phyloP scores from a whole-genome alignment of 768 basidiomycete genomes.

The Sporobolomyces phaffii region DNA sequence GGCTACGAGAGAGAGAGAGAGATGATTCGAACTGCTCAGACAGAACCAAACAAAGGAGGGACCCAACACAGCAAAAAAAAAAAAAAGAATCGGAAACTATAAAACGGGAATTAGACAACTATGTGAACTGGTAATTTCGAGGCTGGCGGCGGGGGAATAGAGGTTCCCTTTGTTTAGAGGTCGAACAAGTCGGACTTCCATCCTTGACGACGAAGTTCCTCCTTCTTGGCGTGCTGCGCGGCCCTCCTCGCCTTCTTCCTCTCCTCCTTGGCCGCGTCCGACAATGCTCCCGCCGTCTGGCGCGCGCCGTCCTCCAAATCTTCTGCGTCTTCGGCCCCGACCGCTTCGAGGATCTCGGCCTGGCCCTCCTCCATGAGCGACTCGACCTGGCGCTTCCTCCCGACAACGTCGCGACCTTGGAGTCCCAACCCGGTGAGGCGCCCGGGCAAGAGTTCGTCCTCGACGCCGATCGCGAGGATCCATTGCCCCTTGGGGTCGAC shows the following conservation, averaged over 20 bases:
- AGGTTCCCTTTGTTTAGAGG: constrained; percentile 9
- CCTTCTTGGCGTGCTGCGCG: constrained; percentile 6
- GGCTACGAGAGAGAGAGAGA: not conserved
- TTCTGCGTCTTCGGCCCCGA: constrained; percentile 43
- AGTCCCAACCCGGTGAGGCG: constrained; percentile 20
- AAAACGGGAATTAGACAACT: no score
- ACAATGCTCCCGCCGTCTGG: constrained; percentile 39
- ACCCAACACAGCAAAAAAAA: no score
- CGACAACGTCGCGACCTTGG: constrained; percentile 44
- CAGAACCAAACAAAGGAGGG: not conserved
- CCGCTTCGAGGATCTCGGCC: constrained; percentile 40
- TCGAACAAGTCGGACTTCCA: constrained; percentile 31
- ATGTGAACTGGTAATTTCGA: not conserved
- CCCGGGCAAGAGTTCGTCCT: constrained; percentile 44
- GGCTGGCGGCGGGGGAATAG: no score
- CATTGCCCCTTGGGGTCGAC: constrained; percentile 47
- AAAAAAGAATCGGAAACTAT: no score
- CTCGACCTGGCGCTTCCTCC: constrained; percentile 44
- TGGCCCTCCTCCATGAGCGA: constrained; percentile 42
- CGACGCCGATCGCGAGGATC: constrained; percentile 49
- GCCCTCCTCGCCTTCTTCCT: constrained; percentile 37
- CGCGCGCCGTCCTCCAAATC: constrained; percentile 37
- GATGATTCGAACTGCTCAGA: not conserved
- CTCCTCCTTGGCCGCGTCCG: constrained; percentile 44
- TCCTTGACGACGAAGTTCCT: constrained; percentile 14